These are phyloP conservation scores for Ricinus communis DNA, from an alignment of 345 rosid genomes.

Conservation along the genomic window DNA sequence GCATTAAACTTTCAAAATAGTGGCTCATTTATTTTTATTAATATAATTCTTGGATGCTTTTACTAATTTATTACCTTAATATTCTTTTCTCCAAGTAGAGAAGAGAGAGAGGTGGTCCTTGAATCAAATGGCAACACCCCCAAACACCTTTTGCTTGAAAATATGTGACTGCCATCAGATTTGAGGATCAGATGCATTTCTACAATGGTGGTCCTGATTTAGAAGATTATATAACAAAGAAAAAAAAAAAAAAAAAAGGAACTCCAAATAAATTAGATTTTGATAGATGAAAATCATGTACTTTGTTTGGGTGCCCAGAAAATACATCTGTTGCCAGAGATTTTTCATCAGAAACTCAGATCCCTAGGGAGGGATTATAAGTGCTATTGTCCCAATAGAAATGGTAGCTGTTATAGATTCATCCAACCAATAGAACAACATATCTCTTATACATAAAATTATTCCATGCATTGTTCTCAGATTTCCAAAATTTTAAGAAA, in stretches of 20 bases:
- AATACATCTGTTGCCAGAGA: constrained; percentile 16
- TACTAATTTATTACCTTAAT: no score
- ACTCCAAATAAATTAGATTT: background rate
- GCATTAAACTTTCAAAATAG: no score
- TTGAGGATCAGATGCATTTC: constrained; percentile 17
- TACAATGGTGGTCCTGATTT: constrained; percentile 26
- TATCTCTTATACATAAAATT: background rate
- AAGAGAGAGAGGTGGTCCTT: no score
- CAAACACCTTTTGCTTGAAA: no score
- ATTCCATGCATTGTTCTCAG: background rate
- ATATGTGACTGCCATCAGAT: constrained; percentile 10
- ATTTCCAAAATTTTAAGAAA: no score
- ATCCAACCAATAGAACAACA: background rate
- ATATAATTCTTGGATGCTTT: no score
- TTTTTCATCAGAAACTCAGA: constrained; percentile 19
- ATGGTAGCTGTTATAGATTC: background rate
- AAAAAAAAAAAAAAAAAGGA: background rate
- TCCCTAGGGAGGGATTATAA: constrained; percentile 25
- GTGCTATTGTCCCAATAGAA: constrained; percentile 9
- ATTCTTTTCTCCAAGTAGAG: no score
- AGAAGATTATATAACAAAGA: background rate
- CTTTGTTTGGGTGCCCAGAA: constrained; percentile 14
- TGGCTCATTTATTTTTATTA: no score
- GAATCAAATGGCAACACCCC: no score
- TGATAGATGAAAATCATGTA: background rate